phyloP scores from a whole-genome alignment of 139 green algal species.

The Coelastrella sp. region DNA sequence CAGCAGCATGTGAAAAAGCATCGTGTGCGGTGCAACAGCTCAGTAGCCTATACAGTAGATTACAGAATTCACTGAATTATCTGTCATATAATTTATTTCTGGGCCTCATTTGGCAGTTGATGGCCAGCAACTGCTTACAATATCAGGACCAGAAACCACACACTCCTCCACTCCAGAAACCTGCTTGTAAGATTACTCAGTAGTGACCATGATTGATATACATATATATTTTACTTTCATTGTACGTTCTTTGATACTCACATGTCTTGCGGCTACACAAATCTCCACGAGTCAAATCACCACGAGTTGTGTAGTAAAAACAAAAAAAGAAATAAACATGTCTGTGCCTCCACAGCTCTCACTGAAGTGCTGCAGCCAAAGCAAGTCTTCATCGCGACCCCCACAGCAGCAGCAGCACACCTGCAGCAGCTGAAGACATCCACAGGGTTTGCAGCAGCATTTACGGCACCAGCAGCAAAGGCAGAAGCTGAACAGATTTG shows the following conservation, averaged over 20 bases:
- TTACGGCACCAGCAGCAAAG: neutral
- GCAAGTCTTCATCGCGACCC: conserved; percentile 19
- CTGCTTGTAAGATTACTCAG: neutral
- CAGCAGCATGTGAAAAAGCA: neutral
- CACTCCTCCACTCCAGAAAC: neutral
- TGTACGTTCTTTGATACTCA: no score
- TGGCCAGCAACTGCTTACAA: no score
- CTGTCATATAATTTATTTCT: no score
- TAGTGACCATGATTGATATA: neutral
- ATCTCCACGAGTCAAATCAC: no score
- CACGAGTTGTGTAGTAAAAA: no score
- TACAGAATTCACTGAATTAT: no score
- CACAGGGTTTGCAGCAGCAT: conserved; percentile 25
- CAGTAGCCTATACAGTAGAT: no score
- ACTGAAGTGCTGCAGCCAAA: conserved; percentile 26
- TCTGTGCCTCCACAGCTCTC: neutral
- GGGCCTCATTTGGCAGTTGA: no score
- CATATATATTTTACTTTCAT: no score
- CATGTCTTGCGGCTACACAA: no score
- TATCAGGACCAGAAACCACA: neutral
- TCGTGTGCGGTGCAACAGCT: no score
- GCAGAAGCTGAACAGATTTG: conserved; percentile 17
- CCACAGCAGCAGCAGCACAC: neutral
- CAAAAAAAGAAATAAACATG: neutral
- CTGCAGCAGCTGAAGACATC: conserved; percentile 23